phyloP scores from a whole-genome alignment of 2,329 filamentous ascomycete genomes.

The Ciborinia camelliae region DNA sequence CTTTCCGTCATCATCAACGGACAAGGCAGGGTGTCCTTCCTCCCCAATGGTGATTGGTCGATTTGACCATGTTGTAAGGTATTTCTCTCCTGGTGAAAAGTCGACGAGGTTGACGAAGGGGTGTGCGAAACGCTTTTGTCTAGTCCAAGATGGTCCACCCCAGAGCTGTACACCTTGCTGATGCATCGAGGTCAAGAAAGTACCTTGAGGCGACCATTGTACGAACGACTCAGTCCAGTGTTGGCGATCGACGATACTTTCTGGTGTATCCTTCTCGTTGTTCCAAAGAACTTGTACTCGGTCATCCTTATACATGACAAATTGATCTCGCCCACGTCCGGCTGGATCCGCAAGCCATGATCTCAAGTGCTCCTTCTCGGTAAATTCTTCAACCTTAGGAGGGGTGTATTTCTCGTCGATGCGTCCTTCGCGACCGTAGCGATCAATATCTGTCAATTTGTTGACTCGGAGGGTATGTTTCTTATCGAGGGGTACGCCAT shows the following conservation, averaged over 20 bases:
- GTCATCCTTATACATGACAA: slow-evolving; percentile 89
- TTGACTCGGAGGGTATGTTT: slow-evolving; percentile 94
- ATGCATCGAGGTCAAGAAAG: slow-evolving; percentile 91
- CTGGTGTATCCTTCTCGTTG: slow-evolving; percentile 87
- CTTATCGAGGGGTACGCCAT: slow-evolving; percentile 88
- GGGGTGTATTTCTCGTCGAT: slow-evolving; percentile 86
- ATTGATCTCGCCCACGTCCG: slow-evolving; percentile 85
- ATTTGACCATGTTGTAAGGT: slow-evolving; percentile 95
- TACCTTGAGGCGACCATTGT: slow-evolving; percentile 95
- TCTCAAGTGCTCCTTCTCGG: slow-evolving; percentile 88
- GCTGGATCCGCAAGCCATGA: slow-evolving; percentile 85
- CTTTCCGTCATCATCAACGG: slow-evolving; percentile 93
- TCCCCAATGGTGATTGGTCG: slow-evolving; percentile 90
- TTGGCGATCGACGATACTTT: slow-evolving; percentile 83
- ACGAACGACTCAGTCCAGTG: slow-evolving; percentile 99
- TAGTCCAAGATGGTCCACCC: slow-evolving; percentile 85
- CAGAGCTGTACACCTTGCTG: slow-evolving; percentile 95
- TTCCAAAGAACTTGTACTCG: slow-evolving; percentile 97
- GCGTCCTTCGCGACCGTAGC: slow-evolving; percentile 89
- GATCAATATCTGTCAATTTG: slow-evolving; percentile 97
- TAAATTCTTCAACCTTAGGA: slow-evolving; percentile 79
- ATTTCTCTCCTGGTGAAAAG: slow-evolving; percentile 91
- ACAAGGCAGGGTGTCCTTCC: slow-evolving; percentile 75
- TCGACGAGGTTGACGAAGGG: slow-evolving; percentile 94
- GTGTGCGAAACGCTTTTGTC: slow-evolving; percentile 90